These are phyloP conservation scores for Mycocentrospora acerina DNA, from an alignment of 2,329 filamentous ascomycete genomes.

Conservation along the genomic window DNA sequence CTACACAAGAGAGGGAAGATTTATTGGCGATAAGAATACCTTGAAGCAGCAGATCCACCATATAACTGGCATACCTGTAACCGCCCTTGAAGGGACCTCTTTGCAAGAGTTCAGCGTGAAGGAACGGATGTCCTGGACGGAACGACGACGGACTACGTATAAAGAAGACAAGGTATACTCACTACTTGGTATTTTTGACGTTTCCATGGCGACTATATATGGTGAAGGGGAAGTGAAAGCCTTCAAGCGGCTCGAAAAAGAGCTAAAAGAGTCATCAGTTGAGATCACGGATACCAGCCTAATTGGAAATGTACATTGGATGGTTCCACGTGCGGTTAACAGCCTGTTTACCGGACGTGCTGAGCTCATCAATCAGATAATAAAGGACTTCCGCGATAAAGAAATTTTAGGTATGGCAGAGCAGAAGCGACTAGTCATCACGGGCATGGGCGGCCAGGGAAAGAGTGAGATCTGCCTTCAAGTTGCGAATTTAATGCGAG, in stretches of 20 bases:
- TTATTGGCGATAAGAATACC: background rate
- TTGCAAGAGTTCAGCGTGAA: background rate
- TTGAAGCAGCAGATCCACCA: background rate
- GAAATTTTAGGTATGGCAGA: conserved; percentile 2
- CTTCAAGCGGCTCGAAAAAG: no score
- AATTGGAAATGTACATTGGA: conserved; percentile 1
- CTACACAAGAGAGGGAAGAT: background rate
- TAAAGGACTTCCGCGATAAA: background rate
- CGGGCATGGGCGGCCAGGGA: conserved; percentile 31
- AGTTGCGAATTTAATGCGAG: conserved; percentile 20
- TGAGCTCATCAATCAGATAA: background rate
- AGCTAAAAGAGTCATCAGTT: no score
- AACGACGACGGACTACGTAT: background rate
- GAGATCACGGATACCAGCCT: background rate
- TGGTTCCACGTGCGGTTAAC: background rate
- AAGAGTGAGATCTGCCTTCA: conserved; percentile 39
- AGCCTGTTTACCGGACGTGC: background rate
- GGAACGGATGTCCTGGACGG: background rate
- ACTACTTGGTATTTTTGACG: background rate
- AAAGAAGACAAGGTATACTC: background rate
- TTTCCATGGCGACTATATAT: conserved; percentile 3
- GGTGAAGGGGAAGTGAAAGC: no score
- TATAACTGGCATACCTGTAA: background rate
- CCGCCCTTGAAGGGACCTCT: background rate
- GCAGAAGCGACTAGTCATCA: conserved; percentile 29